Base-by-base conservation (phyloP, 2,329 filamentous ascomycete species). In the Diaporthe vaccinii region DNA sequence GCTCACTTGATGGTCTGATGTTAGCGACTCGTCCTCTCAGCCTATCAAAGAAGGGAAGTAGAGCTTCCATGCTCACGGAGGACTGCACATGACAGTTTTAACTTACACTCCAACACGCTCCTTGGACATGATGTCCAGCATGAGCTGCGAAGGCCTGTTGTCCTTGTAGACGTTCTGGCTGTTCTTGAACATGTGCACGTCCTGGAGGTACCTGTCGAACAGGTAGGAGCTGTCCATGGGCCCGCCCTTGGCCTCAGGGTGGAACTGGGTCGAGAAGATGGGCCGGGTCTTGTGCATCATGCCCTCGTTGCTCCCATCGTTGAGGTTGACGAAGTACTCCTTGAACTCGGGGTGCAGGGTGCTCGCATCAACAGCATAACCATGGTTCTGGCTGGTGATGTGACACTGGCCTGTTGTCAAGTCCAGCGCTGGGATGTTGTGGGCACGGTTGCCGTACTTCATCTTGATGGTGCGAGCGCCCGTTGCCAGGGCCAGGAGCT, bases 251-350 rank as follows among this genome's bases (percentile, higher is more conserved):
- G 97, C 97, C 87, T 99, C 97, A 22, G 97, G 97, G 84, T 99
- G 97, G 92, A 99, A 99, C 86, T 99, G 97, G 34, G 96, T 98
- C 78, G 94, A 96, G 90, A 99, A 98, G 84, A 99, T 99, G 77
- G 97, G 97, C 49, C 96, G 94, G 75, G 94, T 94, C 86, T 94
- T 95, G 90, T 99, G 97, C 84, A 98, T 95, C 92, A 99, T 95
- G 76, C 94, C 96, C 89, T 99, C 97, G 85, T 99, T 99, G 85
- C 94, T 96, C 77, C 95, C 95, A 83, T 99, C 97, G 86, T 98
- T 99, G 79, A 98, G 89, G 89, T 99, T 98, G 85, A 98, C 93
- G 84, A 98, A 99, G 90, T 98, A 98, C 85, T 98, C 96, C 89
- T 96, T 97, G 92, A 95, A 99, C 51, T 98, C 95, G 73, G 87